phyloP scores from a whole-genome alignment of 805 yeast genomes.

The Schwanniomyces polymorphus region DNA sequence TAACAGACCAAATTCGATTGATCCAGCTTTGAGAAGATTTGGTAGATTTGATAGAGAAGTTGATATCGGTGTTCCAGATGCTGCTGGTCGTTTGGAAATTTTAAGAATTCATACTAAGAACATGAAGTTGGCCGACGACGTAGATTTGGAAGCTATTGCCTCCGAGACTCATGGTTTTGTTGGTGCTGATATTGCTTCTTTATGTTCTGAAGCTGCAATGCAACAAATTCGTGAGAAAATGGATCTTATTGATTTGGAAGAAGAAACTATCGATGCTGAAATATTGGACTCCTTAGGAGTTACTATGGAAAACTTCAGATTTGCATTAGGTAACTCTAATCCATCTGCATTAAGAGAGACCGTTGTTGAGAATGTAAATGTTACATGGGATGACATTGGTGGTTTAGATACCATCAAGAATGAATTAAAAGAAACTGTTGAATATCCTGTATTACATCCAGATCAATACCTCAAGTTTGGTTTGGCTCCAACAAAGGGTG shows the following conservation, averaged over 20 bases:
- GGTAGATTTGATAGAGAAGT: conserved; percentile 87
- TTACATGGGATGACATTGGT: conserved; percentile 99
- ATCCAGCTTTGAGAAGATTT: conserved; percentile 81
- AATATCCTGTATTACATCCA: conserved; percentile 98
- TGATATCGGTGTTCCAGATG: conserved; percentile 93
- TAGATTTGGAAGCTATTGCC: conserved; percentile 93
- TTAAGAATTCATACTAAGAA: conserved; percentile 97
- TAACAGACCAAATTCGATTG: conserved; percentile 82
- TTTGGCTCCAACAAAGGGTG: conserved; percentile 97
- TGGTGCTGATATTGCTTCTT: conserved; percentile 97
- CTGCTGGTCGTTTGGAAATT: conserved; percentile 96
- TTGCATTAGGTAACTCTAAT: conserved; percentile 95
- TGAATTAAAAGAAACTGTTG: conserved; percentile 98
- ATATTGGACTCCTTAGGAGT: conserved; percentile 94
- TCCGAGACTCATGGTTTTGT: conserved; percentile 99
- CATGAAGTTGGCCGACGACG: conserved; percentile 95
- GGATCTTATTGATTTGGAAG: conserved; percentile 95
- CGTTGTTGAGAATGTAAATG: conserved; percentile 97
- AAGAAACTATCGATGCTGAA: conserved; percentile 97
- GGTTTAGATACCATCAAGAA: conserved; percentile 95
- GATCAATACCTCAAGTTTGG: conserved; percentile 99
- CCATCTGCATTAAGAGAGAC: conserved; percentile 99
- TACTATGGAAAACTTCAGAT: conserved; percentile 98
- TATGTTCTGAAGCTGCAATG: conserved; percentile 99
- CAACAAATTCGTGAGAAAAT: conserved; percentile 99